phyloP scores from a whole-genome alignment of 2,329 filamentous ascomycete genomes.

The Mycosphaerella sp. region DNA sequence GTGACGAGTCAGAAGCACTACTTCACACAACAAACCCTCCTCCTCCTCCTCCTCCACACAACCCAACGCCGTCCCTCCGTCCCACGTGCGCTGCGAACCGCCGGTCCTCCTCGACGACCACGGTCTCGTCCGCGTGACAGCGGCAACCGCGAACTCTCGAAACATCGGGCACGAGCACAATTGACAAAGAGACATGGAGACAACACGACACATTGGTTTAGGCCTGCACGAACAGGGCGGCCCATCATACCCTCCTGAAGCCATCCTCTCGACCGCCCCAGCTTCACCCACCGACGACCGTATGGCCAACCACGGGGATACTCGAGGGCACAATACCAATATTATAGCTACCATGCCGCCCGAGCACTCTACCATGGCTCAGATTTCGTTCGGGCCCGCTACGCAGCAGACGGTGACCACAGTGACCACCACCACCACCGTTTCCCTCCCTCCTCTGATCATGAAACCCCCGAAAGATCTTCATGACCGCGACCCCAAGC shows the following conservation, averaged over 20 bases:
- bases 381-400: conserved; percentile 56
- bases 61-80: background rate
- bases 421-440: conserved; percentile 83
- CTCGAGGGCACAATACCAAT: conserved; percentile 14
- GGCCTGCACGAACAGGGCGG: conserved; percentile 6
- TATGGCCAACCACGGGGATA: conserved; percentile 12
- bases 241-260: conserved; percentile 14
- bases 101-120: background rate
- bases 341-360: conserved; percentile 23
- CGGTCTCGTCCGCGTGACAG: background rate
- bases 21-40: background rate
- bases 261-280: conserved; percentile 30
- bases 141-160: background rate
- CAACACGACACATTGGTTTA: conserved; percentile 12
- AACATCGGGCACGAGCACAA: background rate
- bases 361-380: conserved; percentile 45
- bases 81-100: too few species aligned
- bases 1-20: background rate
- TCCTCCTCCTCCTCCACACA: background rate
- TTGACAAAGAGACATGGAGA: conserved; percentile 4
- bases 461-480: conserved; percentile 67
- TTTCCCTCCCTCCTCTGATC: conserved; percentile 74
- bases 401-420: conserved; percentile 67
- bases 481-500: conserved; percentile 70
- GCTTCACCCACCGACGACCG: conserved; percentile 28